A percentile compares a stretch with the other conserved stretches of the same genome.
Evolutionary conservation across 805 yeast genomes (phyloP).

Genomic region (Teunomyces funiuensis): DNA sequence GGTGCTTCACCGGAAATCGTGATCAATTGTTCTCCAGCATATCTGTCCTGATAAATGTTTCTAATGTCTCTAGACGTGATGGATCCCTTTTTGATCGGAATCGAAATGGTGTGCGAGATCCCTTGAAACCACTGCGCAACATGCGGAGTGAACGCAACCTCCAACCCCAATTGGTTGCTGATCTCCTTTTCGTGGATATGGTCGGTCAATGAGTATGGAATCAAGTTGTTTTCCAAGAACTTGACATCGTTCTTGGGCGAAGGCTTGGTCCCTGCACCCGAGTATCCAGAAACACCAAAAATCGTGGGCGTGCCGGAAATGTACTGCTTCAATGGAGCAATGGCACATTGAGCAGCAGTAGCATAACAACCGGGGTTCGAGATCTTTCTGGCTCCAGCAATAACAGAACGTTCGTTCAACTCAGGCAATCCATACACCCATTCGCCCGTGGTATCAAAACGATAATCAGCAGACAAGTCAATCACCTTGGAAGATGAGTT

Average conservation of each 20-base stretch:
- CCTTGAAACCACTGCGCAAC: slow-evolving; percentile 99
- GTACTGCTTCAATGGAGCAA: slow-evolving; percentile 78
- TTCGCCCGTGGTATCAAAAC: slow-evolving; percentile 83
- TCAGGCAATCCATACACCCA: slow-evolving; percentile 98
- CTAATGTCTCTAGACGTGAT: slow-evolving; percentile 81
- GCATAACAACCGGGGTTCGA: slow-evolving; percentile 99
- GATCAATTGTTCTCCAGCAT: slow-evolving; percentile 81
- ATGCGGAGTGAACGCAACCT: slow-evolving; percentile 91
- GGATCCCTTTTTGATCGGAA: slow-evolving; percentile 70
- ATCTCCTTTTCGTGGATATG: slow-evolving; percentile 97
- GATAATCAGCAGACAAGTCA: slow-evolving; percentile 92
- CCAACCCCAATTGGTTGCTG: slow-evolving; percentile 70
- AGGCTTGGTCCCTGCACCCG: slow-evolving; percentile 99
- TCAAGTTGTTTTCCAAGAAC: slow-evolving; percentile 74
- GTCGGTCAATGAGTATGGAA: slow-evolving; percentile 94
- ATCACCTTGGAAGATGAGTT: slow-evolving; percentile 74
- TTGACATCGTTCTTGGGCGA: slow-evolving; percentile 89
- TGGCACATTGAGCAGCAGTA: slow-evolving; percentile 91
- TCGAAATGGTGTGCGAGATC: slow-evolving; percentile 85
- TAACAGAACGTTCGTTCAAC: slow-evolving; percentile 63
- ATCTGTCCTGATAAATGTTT: slow-evolving; percentile 82
- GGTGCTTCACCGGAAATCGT: slow-evolving; percentile 91
- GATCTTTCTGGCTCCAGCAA: slow-evolving; percentile 73
- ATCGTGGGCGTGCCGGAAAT: slow-evolving; percentile 74
- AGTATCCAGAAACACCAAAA: slow-evolving; percentile 96